phyloP scores from a whole-genome alignment of 2,329 filamentous ascomycete genomes.

The Capronia americana region DNA sequence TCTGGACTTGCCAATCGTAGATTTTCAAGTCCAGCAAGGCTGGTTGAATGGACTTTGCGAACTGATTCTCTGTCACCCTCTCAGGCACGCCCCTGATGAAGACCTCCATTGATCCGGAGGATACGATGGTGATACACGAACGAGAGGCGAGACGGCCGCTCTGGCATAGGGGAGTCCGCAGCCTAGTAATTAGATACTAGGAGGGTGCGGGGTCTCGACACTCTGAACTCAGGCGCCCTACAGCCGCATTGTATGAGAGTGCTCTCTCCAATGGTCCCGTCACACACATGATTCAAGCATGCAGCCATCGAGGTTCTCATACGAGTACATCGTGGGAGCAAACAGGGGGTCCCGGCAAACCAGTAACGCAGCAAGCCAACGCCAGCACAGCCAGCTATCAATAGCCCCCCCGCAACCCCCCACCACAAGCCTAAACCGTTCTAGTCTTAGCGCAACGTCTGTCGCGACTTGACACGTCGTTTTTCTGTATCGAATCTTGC shows the following conservation, averaged over 20 bases:
- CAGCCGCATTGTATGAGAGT: background rate
- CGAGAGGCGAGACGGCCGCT: background rate
- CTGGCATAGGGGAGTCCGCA: background rate
- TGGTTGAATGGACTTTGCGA: slow-evolving; percentile 50
- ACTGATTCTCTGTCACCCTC: slow-evolving; percentile 50
- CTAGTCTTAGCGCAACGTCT: background rate
- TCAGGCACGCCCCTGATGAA: slow-evolving; percentile 53
- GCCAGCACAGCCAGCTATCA: too few relatives aligned
- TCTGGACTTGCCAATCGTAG: slow-evolving; percentile 52
- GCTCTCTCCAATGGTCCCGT: background rate
- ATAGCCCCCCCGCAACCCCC: too few relatives aligned
- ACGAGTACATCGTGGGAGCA: background rate
- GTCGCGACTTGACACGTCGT: background rate
- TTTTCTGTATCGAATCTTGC: background rate
- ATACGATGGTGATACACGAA: background rate
- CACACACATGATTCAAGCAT: background rate
- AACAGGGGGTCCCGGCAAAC: too few relatives aligned
- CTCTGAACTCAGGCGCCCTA: background rate
- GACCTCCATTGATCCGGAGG: slow-evolving; percentile 53
- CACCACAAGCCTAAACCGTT: background rate
- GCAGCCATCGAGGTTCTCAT: too few relatives aligned
- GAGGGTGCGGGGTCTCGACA: background rate
- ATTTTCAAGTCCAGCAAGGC: slow-evolving; percentile 50
- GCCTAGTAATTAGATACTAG: background rate
- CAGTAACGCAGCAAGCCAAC: too few relatives aligned